These are phyloP conservation scores for Adansonia rubrostipa DNA, from an alignment of 441 rosid species.

Conservation along the genomic window DNA sequence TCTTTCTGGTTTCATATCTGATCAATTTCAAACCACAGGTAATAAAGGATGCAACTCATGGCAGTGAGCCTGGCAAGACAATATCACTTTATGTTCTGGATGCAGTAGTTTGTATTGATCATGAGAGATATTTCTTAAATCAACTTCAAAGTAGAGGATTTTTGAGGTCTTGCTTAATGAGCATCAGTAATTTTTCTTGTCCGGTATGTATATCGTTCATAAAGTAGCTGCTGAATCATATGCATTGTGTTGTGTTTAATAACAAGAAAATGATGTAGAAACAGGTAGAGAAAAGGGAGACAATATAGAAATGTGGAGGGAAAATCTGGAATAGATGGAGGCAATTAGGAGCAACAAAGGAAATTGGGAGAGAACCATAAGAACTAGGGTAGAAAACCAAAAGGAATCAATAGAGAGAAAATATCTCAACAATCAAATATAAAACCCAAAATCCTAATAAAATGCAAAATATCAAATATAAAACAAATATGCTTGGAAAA, in stretches of 20 bases:
- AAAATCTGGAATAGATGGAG: conserved; percentile 3
- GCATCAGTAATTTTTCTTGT: conserved; percentile 69
- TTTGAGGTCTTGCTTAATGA: conserved; percentile 73
- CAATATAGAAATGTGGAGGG: background rate
- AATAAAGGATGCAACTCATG: conserved; percentile 86
- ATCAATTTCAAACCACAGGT: conserved; percentile 51
- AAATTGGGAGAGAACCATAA: background rate
- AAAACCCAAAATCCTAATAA: background rate
- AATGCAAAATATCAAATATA: conserved; percentile 7
- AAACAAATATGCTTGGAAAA: background rate
- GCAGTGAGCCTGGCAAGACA: conserved; percentile 94
- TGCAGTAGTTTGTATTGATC: conserved; percentile 82
- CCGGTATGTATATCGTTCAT: conserved; percentile 54
- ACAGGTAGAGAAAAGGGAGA: background rate
- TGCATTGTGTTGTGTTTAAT: background rate
- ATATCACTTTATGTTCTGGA: conserved; percentile 92
- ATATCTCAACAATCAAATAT: background rate
- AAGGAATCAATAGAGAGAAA: background rate
- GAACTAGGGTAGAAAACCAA: background rate
- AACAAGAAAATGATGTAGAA: background rate
- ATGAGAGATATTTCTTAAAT: conserved; percentile 81
- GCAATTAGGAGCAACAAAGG: conserved; percentile 1
- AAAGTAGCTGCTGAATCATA: conserved; percentile 5
- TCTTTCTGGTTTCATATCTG: conserved; percentile 1
- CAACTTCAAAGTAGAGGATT: conserved; percentile 98